A percentile compares a stretch with the other conserved stretches of the same genome.
phyloP scores from a whole-genome alignment of 2,329 filamentous ascomycete genomes.

The Paraconiothyrium sp. region DNA sequence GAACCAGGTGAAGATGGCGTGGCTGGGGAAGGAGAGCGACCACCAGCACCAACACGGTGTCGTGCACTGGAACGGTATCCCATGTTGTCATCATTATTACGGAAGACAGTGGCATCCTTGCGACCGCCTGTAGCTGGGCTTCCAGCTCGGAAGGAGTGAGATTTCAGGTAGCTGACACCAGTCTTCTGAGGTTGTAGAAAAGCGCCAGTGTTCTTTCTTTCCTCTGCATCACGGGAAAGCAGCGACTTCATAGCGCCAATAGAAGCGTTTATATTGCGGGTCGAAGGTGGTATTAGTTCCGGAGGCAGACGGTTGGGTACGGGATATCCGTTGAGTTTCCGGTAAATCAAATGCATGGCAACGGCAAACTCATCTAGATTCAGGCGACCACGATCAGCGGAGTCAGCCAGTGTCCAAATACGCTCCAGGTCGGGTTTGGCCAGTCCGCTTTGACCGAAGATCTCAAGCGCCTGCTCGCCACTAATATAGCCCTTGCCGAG shows the following conservation, averaged over 20 bases:
- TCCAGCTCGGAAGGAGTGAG: constrained; percentile 83
- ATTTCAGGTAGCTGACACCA: constrained; percentile 98
- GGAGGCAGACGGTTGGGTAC: constrained; percentile 86
- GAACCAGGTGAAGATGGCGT: constrained; percentile 65
- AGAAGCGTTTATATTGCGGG: constrained; percentile 89
- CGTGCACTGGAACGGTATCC: constrained; percentile 93
- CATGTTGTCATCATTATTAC: constrained; percentile 92
- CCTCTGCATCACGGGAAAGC: constrained; percentile 87
- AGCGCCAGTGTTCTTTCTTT: constrained; percentile 87
- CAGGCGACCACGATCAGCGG: constrained; percentile 90
- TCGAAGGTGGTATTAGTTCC: constrained; percentile 93
- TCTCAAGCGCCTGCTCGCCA: constrained; percentile 93
- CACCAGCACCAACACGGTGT: constrained; percentile 75
- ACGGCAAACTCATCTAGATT: constrained; percentile 98
- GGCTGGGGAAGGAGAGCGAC: constrained; percentile 80
- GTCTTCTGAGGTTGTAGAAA: constrained; percentile 93
- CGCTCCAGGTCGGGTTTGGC: constrained; percentile 89
- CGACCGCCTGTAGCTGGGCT: constrained; percentile 68
- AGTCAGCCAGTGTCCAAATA: constrained; percentile 94
- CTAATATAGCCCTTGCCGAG: constrained; percentile 91
- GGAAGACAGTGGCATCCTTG: constrained; percentile 96
- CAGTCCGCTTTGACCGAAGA: constrained; percentile 94
- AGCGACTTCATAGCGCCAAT: constrained; percentile 93
- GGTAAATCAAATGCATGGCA: constrained; percentile 98
- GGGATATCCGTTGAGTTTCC: constrained; percentile 95